These are phyloP conservation scores for Cyclotella atomus DNA, from an alignment of 108 stramenopile species.

Conservation along the genomic window DNA sequence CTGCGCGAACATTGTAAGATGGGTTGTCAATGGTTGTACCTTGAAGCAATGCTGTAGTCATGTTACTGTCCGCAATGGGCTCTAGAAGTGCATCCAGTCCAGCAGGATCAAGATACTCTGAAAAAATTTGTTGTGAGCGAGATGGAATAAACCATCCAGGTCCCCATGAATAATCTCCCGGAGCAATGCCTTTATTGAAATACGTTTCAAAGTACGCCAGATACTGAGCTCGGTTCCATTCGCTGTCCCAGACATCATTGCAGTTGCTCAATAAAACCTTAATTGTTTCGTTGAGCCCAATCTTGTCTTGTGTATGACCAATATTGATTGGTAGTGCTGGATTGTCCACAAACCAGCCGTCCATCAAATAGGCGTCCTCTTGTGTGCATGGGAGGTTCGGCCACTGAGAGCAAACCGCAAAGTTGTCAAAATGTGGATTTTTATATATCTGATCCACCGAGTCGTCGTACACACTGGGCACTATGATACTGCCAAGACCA, in stretches of 20 bases:
- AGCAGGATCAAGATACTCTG: neutral
- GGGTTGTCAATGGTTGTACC: constrained; percentile 48
- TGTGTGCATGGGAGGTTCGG: neutral
- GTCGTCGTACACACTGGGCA: constrained; percentile 16
- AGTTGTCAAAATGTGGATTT: constrained; percentile 19
- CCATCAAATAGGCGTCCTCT: constrained; percentile 8
- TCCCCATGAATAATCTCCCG: constrained; percentile 39
- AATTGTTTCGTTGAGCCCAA: constrained; percentile 16
- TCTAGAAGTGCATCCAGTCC: constrained; percentile 18
- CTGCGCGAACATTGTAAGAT: constrained; percentile 24
- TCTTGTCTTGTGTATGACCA: constrained; percentile 25
- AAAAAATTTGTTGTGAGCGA: constrained; percentile 2
- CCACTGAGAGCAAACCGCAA: constrained; percentile 27
- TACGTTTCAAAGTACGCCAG: constrained; percentile 29
- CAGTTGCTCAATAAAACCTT: constrained; percentile 44
- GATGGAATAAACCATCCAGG: constrained; percentile 14
- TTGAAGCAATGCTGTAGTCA: constrained; percentile 36
- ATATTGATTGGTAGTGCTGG: constrained; percentile 33
- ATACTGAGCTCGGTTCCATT: constrained; percentile 22
- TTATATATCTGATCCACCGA: constrained; percentile 14
- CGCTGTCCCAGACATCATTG: constrained; percentile 25
- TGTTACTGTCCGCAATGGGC: constrained; percentile 22
- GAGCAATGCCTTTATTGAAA: constrained; percentile 30
- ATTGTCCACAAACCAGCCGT: constrained; percentile 25
- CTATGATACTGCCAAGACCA: constrained; percentile 4